These are phyloP conservation scores for Excoecaria cochinchinensis DNA, from an alignment of 345 rosid genomes.

Conservation along the genomic window DNA sequence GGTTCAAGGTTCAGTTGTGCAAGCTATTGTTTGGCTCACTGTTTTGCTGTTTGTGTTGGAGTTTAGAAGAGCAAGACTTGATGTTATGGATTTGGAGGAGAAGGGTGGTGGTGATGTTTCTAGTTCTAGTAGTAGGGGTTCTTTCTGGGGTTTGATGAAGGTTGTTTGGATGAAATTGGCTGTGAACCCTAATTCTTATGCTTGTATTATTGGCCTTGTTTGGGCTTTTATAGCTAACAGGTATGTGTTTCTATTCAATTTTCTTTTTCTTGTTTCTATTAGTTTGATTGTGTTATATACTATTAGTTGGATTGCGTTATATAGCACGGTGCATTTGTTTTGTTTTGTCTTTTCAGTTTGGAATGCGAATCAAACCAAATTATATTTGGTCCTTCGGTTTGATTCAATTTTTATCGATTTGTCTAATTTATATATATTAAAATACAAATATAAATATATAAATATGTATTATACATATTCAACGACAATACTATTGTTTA, in stretches of 20 bases:
- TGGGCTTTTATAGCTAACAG: conserved; percentile 77
- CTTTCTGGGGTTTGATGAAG: conserved; percentile 54
- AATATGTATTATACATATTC: too few species aligned
- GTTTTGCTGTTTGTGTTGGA: conserved; percentile 71
- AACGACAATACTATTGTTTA: too few species aligned
- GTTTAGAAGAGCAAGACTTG: conserved; percentile 38
- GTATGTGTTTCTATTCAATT: conserved; percentile 14
- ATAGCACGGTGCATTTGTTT: too few species aligned
- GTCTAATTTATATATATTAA: too few species aligned
- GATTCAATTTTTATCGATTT: too few species aligned
- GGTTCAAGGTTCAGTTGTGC: conserved; percentile 65
- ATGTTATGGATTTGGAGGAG: conserved; percentile 38
- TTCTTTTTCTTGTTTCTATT: neutral
- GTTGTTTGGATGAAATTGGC: conserved; percentile 56
- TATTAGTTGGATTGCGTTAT: too few species aligned
- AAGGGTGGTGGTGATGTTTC: neutral
- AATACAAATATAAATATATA: too few species aligned
- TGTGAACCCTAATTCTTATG: conserved; percentile 65
- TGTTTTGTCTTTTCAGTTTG: too few species aligned
- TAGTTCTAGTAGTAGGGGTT: conserved; percentile 18
- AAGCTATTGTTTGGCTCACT: conserved; percentile 73
- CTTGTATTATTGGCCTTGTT: conserved; percentile 65
- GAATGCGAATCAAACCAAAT: too few species aligned
- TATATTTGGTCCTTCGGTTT: too few species aligned
- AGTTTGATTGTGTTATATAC: too few species aligned